A percentile compares a stretch with the other conserved stretches of the same genome.
Conservation (phyloP, 2,329 filamentous ascomycete species). For the Bipolaris gigantea region DNA sequence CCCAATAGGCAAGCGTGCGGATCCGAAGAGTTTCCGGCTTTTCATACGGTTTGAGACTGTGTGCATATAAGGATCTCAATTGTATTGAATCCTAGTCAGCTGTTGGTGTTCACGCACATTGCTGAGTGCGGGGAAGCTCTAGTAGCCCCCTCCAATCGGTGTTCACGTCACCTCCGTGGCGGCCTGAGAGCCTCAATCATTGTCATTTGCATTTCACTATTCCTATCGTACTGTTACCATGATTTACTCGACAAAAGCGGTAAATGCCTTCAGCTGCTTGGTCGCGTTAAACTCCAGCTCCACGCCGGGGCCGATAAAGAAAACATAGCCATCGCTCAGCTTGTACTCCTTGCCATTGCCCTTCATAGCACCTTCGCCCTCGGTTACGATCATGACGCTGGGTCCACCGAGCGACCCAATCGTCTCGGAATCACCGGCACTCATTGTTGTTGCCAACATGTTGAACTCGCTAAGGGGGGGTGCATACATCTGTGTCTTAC, state of each 20-base stretch:
- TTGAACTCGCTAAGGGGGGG: constrained; percentile 74
- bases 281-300: constrained; percentile 51
- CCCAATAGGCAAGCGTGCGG: constrained; percentile 19
- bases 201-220: not conserved
- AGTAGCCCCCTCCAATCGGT: constrained; percentile 24
- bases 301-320: constrained; percentile 64
- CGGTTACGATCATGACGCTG: constrained; percentile 64
- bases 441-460: constrained; percentile 64
- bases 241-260: constrained; percentile 50
- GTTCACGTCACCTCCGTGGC: constrained; percentile 13
- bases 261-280: constrained; percentile 53
- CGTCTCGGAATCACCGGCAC: constrained; percentile 60
- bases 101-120: not conserved
- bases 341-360: constrained; percentile 57
- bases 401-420: constrained; percentile 61
- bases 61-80: not conserved
- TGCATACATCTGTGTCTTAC: constrained; percentile 64
- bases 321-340: constrained; percentile 65
- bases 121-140: constrained; percentile 20
- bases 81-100: not conserved
- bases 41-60: constrained; percentile 2
- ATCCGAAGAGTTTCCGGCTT: constrained; percentile 24
- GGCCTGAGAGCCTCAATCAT: constrained; percentile 17
- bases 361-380: constrained; percentile 60
- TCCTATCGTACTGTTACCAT: not conserved